phyloP scores from a whole-genome alignment of 208 protist genomes.

The Strigomonas culicis region DNA sequence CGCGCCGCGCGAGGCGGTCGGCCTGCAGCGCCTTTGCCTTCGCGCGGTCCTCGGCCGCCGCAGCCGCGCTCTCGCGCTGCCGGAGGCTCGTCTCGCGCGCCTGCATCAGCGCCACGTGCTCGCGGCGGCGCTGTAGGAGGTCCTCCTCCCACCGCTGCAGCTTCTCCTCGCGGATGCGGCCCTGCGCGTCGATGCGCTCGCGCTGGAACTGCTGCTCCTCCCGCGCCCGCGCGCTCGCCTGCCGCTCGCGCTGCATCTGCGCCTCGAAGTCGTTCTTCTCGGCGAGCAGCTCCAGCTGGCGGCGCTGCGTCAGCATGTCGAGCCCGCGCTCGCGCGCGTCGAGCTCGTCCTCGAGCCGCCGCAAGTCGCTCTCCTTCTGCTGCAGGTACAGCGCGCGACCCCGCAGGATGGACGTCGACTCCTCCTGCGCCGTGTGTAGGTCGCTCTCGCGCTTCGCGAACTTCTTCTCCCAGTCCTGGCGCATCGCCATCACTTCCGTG shows the following conservation, averaged over 20 bases:
- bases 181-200: constrained; percentile 9
- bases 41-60: constrained; percentile 13
- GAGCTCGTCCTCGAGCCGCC: constrained; percentile 15
- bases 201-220: constrained; percentile 20
- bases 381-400: constrained; percentile 40
- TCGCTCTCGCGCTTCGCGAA: constrained; percentile 16
- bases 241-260: constrained; percentile 20
- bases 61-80: constrained; percentile 17
- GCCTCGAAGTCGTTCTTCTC: constrained; percentile 24
- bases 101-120: constrained; percentile 20
- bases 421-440: constrained; percentile 16
- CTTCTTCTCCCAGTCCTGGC: constrained; percentile 22
- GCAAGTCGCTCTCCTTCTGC: constrained; percentile 22
- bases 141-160: constrained; percentile 23
- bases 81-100: constrained; percentile 16
- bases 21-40: constrained; percentile 14
- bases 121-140: constrained; percentile 13
- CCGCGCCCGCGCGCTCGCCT: constrained; percentile 18
- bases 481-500: constrained; percentile 20
- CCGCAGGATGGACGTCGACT: constrained; percentile 18
- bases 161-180: constrained; percentile 19
- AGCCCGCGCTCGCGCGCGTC: constrained; percentile 10
- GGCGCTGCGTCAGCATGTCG: constrained; percentile 25
- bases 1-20: constrained; percentile 13
- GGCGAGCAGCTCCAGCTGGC: constrained; percentile 11